A percentile compares a stretch with the other conserved stretches of the same genome.
Evolutionary conservation across 768 basidiomycete genomes (phyloP).

Genomic region (Nevesoporus exiguus): DNA sequence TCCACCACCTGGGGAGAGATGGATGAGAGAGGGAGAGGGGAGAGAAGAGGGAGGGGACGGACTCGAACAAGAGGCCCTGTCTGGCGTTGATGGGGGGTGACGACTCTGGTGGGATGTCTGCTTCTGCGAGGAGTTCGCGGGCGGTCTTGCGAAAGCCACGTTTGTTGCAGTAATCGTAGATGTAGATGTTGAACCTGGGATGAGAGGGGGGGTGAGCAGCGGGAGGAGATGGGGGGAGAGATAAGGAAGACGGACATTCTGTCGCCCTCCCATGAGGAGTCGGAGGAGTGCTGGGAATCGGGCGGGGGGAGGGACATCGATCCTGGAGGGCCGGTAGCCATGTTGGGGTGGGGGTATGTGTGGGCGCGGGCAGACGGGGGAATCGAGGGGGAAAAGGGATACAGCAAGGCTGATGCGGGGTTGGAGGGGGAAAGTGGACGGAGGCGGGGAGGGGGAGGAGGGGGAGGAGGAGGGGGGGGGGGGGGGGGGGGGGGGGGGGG

Average conservation of each 20-base stretch:
- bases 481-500: too few relatives aligned
- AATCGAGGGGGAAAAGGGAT: too few relatives aligned
- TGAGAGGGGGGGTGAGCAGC: slow-evolving; percentile 1
- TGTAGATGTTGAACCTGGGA: slow-evolving; percentile 84
- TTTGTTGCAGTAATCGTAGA: slow-evolving; percentile 80
- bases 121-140: slow-evolving; percentile 60
- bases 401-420: background rate
- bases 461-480: too few relatives aligned
- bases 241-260: slow-evolving; percentile 56
- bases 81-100: slow-evolving; percentile 78
- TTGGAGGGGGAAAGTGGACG: background rate
- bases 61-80: slow-evolving; percentile 84
- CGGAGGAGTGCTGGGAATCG: slow-evolving; percentile 20
- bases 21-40: background rate
- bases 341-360: background rate
- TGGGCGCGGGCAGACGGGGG: too few relatives aligned
- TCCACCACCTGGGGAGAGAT: slow-evolving; percentile 67
- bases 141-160: slow-evolving; percentile 76
- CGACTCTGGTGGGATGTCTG: slow-evolving; percentile 59
- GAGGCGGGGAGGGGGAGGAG: too few relatives aligned
- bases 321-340: slow-evolving; percentile 24
- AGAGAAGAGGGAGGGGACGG: slow-evolving; percentile 21
- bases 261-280: slow-evolving; percentile 78
- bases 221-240: slow-evolving; percentile 1
- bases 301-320: slow-evolving; percentile 19